Evolutionary conservation across 23 red algal species (phyloP), one percentile per base, ranked within the genome.

Genomic region (Gracilaria domingensis): DNA sequence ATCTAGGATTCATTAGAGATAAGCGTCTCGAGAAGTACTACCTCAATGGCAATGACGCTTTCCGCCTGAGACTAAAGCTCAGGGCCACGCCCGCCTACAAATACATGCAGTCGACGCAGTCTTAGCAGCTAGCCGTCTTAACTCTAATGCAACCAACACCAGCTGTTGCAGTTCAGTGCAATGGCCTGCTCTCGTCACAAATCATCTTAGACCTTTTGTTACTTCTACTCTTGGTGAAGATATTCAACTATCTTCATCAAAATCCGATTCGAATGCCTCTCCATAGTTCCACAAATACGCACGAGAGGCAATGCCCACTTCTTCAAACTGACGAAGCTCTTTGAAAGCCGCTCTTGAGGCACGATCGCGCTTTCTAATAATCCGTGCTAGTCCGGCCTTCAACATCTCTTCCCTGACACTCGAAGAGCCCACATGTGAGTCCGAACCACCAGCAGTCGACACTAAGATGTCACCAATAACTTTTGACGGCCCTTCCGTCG

Each of bases 1-100:
- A 96, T 33, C 93, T 99, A 13, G 93, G 97, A 20, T 99, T 99
- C 82, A 91, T 99, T 33, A 89, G 97, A 47, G 94, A 95, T 51
- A 96, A 99, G 75, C 91, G 86, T 49, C 88, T 99, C 39, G 97
- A 99, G 61, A 91, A 93, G 77, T 99, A 99, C 58, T 99, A 99
- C 71, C 64, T 99, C 44, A 99, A 99, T 58, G 97, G 97, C 17
- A 94, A 91, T 65, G 94, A 95, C 53, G 97, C 97, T 6, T 99
- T 95, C 72, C 89, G 97, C 28, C 91, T 99, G 0, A 93, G 82
- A 73, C 76, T 93, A 37, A 84, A 86, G 6, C 82, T 97, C 20
- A 37, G 44, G 47, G 28, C 89, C 28, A 39, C 57, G 32, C 87
- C 67, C 38, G 32, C 64, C 30, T 4, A 18, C 1, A 69, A 69